These are phyloP conservation scores for Cryptosporidium sp. DNA, from an alignment of 169 alveolate genomes.

Conservation along the genomic window DNA sequence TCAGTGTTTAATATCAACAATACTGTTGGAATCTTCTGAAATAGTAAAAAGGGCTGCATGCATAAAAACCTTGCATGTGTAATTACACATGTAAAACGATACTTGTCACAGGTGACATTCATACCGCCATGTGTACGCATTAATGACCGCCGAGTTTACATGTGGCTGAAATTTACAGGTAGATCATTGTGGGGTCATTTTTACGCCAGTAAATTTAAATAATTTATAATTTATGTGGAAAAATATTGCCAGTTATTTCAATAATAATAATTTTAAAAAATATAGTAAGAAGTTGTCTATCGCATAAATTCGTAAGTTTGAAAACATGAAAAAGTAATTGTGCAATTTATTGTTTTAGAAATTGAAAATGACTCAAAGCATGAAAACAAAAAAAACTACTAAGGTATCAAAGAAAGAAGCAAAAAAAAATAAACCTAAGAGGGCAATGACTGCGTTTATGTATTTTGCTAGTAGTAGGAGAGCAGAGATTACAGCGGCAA, in stretches of 20 bases:
- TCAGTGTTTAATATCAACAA: not conserved
- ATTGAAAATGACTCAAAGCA: constrained; percentile 31
- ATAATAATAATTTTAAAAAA: not conserved
- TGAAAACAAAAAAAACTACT: constrained; percentile 36
- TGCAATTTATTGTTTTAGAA: not conserved
- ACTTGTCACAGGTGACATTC: not conserved
- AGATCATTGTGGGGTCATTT: constrained; percentile 75
- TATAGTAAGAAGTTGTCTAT: constrained; percentile 7
- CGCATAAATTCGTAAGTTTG: constrained; percentile 14
- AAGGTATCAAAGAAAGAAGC: constrained; percentile 80
- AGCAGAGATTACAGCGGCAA: constrained; percentile 83
- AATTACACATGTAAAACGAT: constrained; percentile 35
- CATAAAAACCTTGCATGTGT: not conserved
- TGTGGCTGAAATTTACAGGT: constrained; percentile 73
- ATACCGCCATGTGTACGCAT: constrained; percentile 31
- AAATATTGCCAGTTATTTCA: constrained; percentile 18
- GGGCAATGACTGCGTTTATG: constrained; percentile 90
- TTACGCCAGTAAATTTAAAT: constrained; percentile 62
- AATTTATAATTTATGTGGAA: constrained; percentile 32
- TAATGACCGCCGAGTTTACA: constrained; percentile 70
- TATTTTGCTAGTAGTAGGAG: constrained; percentile 90
- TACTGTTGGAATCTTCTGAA: not conserved
- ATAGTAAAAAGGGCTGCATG: not conserved
- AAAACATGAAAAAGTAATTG: not conserved
- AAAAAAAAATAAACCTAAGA: constrained; percentile 91